A percentile compares a stretch with the other conserved stretches of the same genome.
Evolutionary conservation across 1,284 basidiomycete species (phyloP).

Genomic region (Ceratobasidium sp.): DNA sequence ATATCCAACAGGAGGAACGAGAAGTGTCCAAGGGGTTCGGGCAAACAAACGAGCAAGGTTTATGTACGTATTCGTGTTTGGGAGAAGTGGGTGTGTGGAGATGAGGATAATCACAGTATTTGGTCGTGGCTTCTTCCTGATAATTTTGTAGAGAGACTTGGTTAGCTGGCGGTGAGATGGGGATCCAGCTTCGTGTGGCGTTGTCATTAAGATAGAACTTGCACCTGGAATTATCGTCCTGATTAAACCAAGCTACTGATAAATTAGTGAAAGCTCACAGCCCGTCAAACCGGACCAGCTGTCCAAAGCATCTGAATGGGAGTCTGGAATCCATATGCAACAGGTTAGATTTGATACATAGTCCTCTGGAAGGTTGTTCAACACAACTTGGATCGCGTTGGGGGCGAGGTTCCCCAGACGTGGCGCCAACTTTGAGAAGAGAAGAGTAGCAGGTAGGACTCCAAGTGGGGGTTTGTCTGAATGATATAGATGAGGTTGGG

Average conservation of each 20-base stretch:
- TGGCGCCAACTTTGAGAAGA: slow-evolving; percentile 25
- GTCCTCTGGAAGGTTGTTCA: neutral
- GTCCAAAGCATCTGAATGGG: neutral
- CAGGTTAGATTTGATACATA: neutral
- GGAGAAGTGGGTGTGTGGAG: neutral
- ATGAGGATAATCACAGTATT: neutral
- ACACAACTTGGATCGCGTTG: neutral
- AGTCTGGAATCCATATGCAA: slow-evolving; percentile 20
- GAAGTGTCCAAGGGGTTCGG: neutral
- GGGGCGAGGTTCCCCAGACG: slow-evolving; percentile 12
- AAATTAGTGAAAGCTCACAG: neutral
- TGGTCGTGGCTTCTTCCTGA: neutral
- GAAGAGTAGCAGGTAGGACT: neutral
- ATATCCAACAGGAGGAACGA: neutral
- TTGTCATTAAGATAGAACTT: slow-evolving; percentile 13
- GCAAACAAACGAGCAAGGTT: slow-evolving; percentile 26
- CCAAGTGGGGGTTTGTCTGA: neutral
- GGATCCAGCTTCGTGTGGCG: neutral
- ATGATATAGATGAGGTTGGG: too few relatives aligned
- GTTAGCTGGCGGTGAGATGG: neutral
- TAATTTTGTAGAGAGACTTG: neutral
- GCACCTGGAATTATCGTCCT: neutral
- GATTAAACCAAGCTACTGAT: neutral
- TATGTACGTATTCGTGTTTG: slow-evolving; percentile 19
- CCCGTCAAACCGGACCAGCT: neutral